phyloP scores from a whole-genome alignment of 108 stramenopile species.

The Fragilaria radians region DNA sequence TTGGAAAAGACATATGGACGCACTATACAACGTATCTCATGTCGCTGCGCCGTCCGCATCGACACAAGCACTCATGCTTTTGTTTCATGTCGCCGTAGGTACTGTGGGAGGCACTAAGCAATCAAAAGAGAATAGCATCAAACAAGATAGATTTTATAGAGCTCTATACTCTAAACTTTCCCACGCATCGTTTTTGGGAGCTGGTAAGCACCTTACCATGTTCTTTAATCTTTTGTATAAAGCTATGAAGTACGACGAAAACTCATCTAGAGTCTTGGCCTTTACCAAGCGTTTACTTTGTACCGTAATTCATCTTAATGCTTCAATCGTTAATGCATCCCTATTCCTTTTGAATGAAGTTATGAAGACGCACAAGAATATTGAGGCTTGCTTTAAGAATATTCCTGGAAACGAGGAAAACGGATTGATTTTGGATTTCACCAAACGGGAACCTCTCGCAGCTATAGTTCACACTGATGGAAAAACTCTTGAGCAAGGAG shows the following conservation, averaged over 20 bases:
- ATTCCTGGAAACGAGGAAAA: conserved; percentile 9
- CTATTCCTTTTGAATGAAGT: conserved; percentile 91
- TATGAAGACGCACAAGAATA: conserved; percentile 44
- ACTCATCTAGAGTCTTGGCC: conserved; percentile 59
- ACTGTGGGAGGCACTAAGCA: conserved; percentile 14
- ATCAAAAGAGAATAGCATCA: conserved; percentile 8
- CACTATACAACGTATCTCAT: conserved; percentile 89
- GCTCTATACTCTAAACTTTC: conserved; percentile 86
- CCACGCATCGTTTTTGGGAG: conserved; percentile 46
- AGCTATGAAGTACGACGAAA: conserved; percentile 83
- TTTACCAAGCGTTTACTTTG: conserved; percentile 86
- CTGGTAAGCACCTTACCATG: conserved; percentile 81
- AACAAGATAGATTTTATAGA: conserved; percentile 83
- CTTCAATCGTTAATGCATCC: conserved; percentile 77
- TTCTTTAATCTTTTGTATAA: conserved; percentile 96
- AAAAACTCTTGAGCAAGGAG: background rate
- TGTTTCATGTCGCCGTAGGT: conserved; percentile 81
- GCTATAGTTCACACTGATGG: conserved; percentile 23
- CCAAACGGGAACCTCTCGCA: conserved; percentile 65
- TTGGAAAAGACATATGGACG: conserved; percentile 86
- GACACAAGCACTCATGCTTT: conserved; percentile 92
- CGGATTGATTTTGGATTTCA: conserved; percentile 37
- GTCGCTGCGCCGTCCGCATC: conserved; percentile 70
- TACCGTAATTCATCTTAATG: conserved; percentile 60
- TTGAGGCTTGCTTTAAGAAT: conserved; percentile 29